Conservation (phyloP, 805 yeast species). For the Teunomyces stri region DNA sequence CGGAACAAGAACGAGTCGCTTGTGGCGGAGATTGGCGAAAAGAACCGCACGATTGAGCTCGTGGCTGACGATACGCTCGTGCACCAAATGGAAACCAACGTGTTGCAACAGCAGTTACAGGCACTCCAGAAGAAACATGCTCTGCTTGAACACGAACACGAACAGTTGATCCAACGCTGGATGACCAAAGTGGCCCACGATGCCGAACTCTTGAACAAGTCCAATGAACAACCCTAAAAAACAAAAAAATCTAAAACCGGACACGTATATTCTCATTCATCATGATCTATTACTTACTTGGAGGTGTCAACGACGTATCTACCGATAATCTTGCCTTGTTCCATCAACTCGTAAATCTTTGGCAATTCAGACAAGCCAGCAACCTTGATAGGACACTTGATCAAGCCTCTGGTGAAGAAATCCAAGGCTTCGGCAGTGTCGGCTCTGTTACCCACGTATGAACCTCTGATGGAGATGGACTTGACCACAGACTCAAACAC, state of each 20-base stretch:
- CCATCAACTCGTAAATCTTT: constrained; percentile 38
- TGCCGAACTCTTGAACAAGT: constrained; percentile 58
- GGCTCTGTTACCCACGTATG: constrained; percentile 48
- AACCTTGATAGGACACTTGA: constrained; percentile 41
- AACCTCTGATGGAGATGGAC: constrained; percentile 39
- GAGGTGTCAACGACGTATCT: constrained; percentile 45
- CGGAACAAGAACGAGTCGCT: constrained; percentile 20
- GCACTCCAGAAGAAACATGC: constrained; percentile 21
- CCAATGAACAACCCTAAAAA: no score
- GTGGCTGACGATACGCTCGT: constrained; percentile 68
- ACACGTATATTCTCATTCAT: background rate
- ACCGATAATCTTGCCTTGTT: constrained; percentile 41
- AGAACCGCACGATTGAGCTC: constrained; percentile 55
- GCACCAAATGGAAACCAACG: constrained; percentile 54
- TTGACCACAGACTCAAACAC: constrained; percentile 42
- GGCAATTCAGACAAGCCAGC: constrained; percentile 43
- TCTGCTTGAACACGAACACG: constrained; percentile 44
- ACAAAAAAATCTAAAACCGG: background rate
- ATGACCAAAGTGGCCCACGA: constrained; percentile 46
- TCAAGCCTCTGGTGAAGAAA: constrained; percentile 42
- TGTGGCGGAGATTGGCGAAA: constrained; percentile 35
- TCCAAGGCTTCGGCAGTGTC: constrained; percentile 46
- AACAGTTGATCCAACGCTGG: constrained; percentile 47
- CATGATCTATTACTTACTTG: constrained; percentile 18
- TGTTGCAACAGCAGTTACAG: constrained; percentile 36